These are phyloP conservation scores for Xylariaceae sp. DNA, from an alignment of 2,329 filamentous ascomycete genomes.

Conservation along the genomic window DNA sequence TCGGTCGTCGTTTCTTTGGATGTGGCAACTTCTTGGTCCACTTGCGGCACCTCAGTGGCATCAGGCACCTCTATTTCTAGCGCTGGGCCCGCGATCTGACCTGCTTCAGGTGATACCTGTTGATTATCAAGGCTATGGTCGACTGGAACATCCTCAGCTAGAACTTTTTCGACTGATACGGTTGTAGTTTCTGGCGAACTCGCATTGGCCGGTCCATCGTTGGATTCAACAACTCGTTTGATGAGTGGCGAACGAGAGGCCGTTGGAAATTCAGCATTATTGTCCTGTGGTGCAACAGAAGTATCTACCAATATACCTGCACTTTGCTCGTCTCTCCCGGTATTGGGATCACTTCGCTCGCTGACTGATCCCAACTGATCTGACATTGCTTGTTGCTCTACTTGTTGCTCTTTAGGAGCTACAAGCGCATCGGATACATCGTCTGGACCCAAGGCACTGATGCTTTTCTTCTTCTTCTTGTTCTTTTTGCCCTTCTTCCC, in stretches of 20 bases:
- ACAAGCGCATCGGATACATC: background rate
- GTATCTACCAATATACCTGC: background rate
- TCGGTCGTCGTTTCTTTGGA: slow-evolving; percentile 13
- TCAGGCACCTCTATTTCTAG: background rate
- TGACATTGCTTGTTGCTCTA: background rate
- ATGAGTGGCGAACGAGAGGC: too few relatives aligned
- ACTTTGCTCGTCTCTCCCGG: background rate
- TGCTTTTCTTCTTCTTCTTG: slow-evolving; percentile 18
- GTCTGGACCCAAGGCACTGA: slow-evolving; percentile 12
- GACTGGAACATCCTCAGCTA: too few relatives aligned
- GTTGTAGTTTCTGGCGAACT: too few relatives aligned
- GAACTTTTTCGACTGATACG: too few relatives aligned
- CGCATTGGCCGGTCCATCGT: too few relatives aligned
- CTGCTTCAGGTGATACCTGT: too few relatives aligned
- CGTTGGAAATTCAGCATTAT: too few relatives aligned
- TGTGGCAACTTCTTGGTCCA: slow-evolving; percentile 11
- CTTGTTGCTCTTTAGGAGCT: slow-evolving; percentile 8
- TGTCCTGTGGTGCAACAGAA: too few relatives aligned
- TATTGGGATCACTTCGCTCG: slow-evolving; percentile 4
- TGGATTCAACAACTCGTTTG: too few relatives aligned
- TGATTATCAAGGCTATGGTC: too few relatives aligned
- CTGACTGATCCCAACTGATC: background rate
- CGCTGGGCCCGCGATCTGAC: too few relatives aligned
- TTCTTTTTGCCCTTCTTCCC: slow-evolving; percentile 7
- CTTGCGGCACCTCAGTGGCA: slow-evolving; percentile 2